Evolutionary conservation across 441 rosid genomes (phyloP).

Genomic region (Populus tomentosa): DNA sequence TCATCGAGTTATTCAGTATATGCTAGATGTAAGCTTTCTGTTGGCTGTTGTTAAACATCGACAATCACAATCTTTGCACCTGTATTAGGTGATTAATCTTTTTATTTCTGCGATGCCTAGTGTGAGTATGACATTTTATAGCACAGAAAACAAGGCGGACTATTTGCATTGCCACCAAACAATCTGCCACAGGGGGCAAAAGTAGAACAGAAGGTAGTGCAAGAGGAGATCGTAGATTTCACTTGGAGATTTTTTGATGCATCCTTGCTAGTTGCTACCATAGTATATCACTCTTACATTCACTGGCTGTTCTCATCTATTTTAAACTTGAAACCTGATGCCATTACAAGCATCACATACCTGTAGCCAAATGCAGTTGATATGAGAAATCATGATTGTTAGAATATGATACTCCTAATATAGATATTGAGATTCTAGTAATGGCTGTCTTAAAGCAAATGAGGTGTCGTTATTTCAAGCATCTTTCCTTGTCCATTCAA

Average conservation of each 20-base stretch:
- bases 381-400: neutral
- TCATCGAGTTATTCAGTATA: neutral
- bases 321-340: neutral
- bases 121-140: neutral
- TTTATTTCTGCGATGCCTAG: neutral
- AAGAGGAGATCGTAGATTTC: neutral
- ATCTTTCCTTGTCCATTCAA: neutral
- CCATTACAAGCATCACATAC: neutral
- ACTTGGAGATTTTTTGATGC: slow-evolving; percentile 15
- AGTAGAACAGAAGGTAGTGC: neutral
- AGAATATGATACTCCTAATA: neutral
- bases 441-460: slow-evolving; percentile 16
- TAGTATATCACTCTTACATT: neutral
- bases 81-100: neutral
- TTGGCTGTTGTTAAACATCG: neutral
- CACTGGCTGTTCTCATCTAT: neutral
- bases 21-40: neutral
- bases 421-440: neutral
- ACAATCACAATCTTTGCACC: neutral
- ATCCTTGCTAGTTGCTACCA: neutral
- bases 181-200: neutral
- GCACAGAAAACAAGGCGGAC: slow-evolving; percentile 43
- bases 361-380: slow-evolving; percentile 13
- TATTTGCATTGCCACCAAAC: slow-evolving; percentile 28
- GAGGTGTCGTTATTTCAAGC: neutral